These are phyloP conservation scores for Hippophae rhamnoides DNA, from an alignment of 306 rosid species.

Conservation along the genomic window DNA sequence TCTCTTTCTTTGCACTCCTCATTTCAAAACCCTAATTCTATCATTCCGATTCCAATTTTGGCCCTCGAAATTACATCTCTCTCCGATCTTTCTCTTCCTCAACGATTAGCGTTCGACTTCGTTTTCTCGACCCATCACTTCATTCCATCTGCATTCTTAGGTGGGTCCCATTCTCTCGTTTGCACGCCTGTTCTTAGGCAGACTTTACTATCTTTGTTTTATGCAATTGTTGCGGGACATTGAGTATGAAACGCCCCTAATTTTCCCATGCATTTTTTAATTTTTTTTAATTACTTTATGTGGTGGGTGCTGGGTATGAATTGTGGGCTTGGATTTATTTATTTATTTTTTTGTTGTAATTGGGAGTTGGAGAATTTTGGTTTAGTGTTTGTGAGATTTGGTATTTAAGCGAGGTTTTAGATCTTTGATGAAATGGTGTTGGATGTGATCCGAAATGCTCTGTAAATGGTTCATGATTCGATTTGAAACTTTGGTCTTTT, in stretches of 20 bases:
- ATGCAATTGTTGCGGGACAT: background rate
- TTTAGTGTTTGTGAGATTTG: too few relatives aligned
- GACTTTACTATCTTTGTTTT: constrained; percentile 1
- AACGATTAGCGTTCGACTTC: background rate
- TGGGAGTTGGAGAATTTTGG: too few relatives aligned
- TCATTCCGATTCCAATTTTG: constrained; percentile 12
- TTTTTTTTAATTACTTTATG: too few relatives aligned
- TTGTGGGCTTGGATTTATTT: too few relatives aligned
- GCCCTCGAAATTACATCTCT: constrained; percentile 16
- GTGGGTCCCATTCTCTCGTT: constrained; percentile 4
- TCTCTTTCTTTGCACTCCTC: background rate
- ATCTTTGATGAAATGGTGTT: too few relatives aligned
- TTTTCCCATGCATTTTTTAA: background rate
- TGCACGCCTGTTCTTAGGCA: background rate
- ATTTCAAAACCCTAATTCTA: constrained; percentile 20
- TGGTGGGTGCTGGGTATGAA: too few relatives aligned
- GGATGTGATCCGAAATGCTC: too few relatives aligned
- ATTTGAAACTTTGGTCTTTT: too few relatives aligned
- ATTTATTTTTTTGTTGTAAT: too few relatives aligned
- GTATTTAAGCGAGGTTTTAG: too few relatives aligned
- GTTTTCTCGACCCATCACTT: background rate
- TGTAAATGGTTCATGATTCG: too few relatives aligned
- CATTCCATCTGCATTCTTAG: constrained; percentile 9
- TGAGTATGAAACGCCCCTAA: background rate
- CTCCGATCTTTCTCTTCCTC: constrained; percentile 1